Evolutionary conservation across 768 basidiomycete genomes (phyloP).

Genomic region (Naematelia encephala): DNA sequence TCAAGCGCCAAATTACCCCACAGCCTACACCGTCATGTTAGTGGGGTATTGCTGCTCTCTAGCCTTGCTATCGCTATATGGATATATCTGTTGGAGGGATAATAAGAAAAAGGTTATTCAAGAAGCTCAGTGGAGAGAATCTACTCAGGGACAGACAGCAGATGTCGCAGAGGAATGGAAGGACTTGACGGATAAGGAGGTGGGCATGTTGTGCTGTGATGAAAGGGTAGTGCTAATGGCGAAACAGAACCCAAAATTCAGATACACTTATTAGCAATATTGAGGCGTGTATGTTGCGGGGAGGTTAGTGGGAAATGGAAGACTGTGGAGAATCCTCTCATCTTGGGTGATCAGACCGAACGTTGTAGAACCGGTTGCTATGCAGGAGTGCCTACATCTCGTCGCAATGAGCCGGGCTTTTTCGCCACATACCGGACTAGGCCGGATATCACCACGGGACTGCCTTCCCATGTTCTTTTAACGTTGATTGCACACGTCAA

Average conservation of each 20-base stretch:
- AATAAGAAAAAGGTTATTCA: conserved; percentile 32
- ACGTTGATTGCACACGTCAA: too few relatives aligned
- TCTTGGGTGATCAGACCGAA: too few relatives aligned
- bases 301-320: too few relatives aligned
- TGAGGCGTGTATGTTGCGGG: too few relatives aligned
- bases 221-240: neutral
- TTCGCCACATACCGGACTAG: too few relatives aligned
- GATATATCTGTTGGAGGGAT: conserved; percentile 23
- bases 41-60: conserved; percentile 15
- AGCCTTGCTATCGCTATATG: conserved; percentile 16
- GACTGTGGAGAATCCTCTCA: too few relatives aligned
- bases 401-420: too few relatives aligned
- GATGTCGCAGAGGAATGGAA: conserved; percentile 34
- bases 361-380: too few relatives aligned
- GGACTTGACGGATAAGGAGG: conserved; percentile 35
- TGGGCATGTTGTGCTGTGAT: conserved; percentile 2
- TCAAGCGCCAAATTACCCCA: conserved; percentile 16
- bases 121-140: conserved; percentile 18
- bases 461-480: too few relatives aligned
- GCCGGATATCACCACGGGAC: too few relatives aligned
- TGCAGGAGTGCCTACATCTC: too few relatives aligned
- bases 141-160: conserved; percentile 13
- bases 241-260: conserved; percentile 1
- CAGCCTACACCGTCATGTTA: conserved; percentile 17
- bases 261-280: conserved; percentile 2